These are phyloP conservation scores for Auricularia heimuer DNA, from an alignment of 768 basidiomycete genomes.

Conservation along the genomic window DNA sequence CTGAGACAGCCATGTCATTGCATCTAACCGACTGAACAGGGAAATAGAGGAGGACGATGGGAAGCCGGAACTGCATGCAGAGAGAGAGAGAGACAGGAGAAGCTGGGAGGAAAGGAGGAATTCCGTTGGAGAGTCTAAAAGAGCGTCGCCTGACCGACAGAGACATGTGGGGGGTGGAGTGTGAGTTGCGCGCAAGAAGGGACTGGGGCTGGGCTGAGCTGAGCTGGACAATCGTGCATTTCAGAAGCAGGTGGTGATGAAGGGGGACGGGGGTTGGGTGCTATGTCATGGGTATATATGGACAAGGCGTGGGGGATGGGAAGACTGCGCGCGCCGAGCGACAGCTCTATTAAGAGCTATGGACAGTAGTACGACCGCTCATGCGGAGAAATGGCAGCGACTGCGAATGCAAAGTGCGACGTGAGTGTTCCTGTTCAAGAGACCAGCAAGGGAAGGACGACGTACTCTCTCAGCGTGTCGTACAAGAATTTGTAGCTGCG, in stretches of 20 bases:
- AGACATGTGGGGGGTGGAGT: background rate
- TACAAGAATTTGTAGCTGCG: constrained; percentile 90
- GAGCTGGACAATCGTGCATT: background rate
- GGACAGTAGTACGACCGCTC: background rate
- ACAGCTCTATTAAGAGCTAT: background rate
- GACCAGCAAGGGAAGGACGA: constrained; percentile 14
- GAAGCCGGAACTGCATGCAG: background rate
- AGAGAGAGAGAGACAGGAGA: background rate
- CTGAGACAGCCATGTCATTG: no score
- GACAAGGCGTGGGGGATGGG: background rate
- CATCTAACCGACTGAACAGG: no score
- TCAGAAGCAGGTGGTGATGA: background rate
- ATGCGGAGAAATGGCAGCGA: constrained; percentile 7
- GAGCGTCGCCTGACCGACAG: background rate
- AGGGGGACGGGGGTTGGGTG: background rate
- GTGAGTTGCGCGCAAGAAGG: background rate
- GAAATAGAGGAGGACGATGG: background rate
- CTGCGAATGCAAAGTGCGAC: constrained; percentile 1
- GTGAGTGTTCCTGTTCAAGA: background rate
- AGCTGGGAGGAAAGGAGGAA: background rate
- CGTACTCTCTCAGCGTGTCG: constrained; percentile 78
- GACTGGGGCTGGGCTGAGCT: background rate
- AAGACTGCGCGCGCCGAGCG: background rate
- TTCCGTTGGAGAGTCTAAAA: background rate
- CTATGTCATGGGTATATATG: background rate